These are phyloP conservation scores for Dioscorea alata DNA, from an alignment of 106 monocot genomes.

Conservation along the genomic window DNA sequence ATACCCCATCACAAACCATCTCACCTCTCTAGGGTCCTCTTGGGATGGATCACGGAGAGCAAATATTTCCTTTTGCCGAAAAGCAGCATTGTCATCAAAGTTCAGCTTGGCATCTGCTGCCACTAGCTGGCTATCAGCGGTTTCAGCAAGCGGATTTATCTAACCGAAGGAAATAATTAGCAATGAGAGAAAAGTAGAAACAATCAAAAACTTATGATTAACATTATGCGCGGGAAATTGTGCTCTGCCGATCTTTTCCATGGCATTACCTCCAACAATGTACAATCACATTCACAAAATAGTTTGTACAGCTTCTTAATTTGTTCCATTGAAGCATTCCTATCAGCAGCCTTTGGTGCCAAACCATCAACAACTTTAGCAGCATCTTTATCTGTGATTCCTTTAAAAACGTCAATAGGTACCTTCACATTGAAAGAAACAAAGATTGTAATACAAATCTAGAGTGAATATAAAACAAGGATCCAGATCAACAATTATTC, in stretches of 20 bases:
- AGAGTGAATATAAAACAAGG: neutral
- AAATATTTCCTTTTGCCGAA: slow-evolving; percentile 89
- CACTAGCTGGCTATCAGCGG: slow-evolving; percentile 79
- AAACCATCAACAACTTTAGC: slow-evolving; percentile 96
- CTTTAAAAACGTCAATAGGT: slow-evolving; percentile 90
- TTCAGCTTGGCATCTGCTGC: slow-evolving; percentile 99
- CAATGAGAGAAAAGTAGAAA: no score
- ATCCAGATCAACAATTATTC: neutral
- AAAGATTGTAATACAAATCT: neutral
- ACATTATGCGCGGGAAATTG: no score
- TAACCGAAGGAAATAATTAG: slow-evolving; percentile 8
- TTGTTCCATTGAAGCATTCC: slow-evolving; percentile 76
- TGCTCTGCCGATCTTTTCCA: no score
- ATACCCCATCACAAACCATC: neutral
- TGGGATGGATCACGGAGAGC: slow-evolving; percentile 81
- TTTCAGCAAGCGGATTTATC: slow-evolving; percentile 98
- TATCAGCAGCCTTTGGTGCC: slow-evolving; percentile 77
- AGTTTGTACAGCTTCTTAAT: slow-evolving; percentile 95
- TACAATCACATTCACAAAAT: slow-evolving; percentile 84
- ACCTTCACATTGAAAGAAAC: slow-evolving; percentile 43
- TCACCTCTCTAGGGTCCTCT: slow-evolving; percentile 95
- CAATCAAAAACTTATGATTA: no score
- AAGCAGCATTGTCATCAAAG: slow-evolving; percentile 99
- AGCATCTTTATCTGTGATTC: slow-evolving; percentile 97
- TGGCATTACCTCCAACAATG: slow-evolving; percentile 66